Base-by-base conservation (phyloP, 768 basidiomycete genomes). In the Lactarius vividus region DNA sequence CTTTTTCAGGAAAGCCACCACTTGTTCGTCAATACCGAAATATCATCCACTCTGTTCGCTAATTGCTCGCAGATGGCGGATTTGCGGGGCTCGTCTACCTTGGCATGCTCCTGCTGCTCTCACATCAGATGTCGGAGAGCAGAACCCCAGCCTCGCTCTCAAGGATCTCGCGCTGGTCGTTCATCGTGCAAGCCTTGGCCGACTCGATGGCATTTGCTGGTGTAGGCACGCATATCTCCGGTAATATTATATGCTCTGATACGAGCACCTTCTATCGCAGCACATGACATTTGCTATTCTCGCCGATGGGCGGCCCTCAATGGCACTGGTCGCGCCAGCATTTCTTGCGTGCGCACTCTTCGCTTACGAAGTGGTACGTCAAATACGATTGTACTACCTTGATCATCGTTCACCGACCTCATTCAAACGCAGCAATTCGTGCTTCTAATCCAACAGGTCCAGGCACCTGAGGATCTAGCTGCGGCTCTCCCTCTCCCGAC, bases 241-340 rank as follows among this genome's bases (percentile, higher is more conserved):
- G 15, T 23, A 16, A 37, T 29, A 40, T 35, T n/a, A 18, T 44
- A 7, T 23, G 26, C 29, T 33, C 61, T 39, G 57, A 16, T 42
- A 13, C 49, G 35, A 55, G 28, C 67, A 35, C 35, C 57, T 49
- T 39, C 40, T 23, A 23, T 49, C 53, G 3, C 61, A 82, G 81
- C 92, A 96, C 71, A 86, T 95, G 61, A 95, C 93, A 0, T 88
- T 96, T 64, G 92, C 91, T 4, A 89, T 96, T 63, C 77, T 95
- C 42, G 87, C 91, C 3, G 90, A 95, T 67, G 93, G 93, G 52
- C 79, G 87, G 35, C 84, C 92, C 2, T 93, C 92, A 1, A 75
- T 96, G 28, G 88, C 92, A 1, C 80, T 95, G 29, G 81, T 95
- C 46, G 89, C 89, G 0, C 93, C 94, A 1, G 92, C 92, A 0